Evolutionary conservation across 2,329 filamentous ascomycete species (phyloP).

Genomic region (Colletotrichum sp.): DNA sequence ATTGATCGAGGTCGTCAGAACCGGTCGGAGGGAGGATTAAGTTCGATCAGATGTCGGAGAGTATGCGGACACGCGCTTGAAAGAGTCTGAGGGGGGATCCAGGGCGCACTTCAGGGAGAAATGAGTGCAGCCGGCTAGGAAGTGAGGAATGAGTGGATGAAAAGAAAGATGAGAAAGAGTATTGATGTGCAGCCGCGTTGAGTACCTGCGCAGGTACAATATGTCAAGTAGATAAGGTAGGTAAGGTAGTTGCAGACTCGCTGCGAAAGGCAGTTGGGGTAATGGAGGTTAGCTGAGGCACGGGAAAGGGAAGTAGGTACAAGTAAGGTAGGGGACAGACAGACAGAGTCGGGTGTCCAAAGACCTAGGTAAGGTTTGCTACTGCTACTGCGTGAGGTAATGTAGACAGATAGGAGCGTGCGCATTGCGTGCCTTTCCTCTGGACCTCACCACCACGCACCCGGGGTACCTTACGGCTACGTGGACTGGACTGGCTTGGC

Average conservation of each 20-base stretch:
- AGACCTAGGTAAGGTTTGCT: not conserved
- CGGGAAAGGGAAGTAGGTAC: not conserved
- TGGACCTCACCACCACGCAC: not conserved
- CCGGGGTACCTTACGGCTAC: not conserved
- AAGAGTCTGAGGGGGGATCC: not conserved
- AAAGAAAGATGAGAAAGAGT: not conserved
- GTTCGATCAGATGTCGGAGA: not conserved
- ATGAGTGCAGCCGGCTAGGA: not conserved
- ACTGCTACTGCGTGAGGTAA: not conserved
- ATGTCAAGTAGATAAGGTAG: not conserved
- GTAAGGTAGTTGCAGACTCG: not conserved
- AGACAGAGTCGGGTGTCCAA: not conserved
- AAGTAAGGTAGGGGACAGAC: not conserved
- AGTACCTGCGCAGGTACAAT: not conserved
- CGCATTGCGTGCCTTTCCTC: not conserved
- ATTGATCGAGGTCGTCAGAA: not conserved
- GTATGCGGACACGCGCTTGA: not conserved
- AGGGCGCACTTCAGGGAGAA: not conserved
- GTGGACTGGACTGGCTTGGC: not conserved
- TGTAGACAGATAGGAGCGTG: not conserved
- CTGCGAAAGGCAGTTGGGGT: not conserved
- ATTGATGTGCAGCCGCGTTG: not conserved
- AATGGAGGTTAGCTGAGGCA: not conserved
- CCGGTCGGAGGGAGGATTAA: not conserved
- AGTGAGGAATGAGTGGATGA: constrained; percentile 1